phyloP scores from a whole-genome alignment of 192 early-diverging fungal species.

The Coemansia sp. region DNA sequence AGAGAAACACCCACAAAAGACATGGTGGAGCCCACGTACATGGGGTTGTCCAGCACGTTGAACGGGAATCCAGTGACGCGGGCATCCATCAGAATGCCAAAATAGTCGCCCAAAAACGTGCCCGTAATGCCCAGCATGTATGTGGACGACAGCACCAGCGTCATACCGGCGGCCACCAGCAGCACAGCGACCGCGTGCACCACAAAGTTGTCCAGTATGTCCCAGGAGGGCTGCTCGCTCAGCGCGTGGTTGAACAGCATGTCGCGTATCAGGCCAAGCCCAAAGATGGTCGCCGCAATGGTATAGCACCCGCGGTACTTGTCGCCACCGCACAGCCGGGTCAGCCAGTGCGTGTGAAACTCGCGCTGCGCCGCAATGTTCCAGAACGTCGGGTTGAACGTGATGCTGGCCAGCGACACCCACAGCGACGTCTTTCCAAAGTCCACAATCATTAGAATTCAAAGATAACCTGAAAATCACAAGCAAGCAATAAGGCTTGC shows the following conservation, averaged over 20 bases:
- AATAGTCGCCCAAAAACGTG: slow-evolving; percentile 93
- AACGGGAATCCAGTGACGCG: slow-evolving; percentile 89
- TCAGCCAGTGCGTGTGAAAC: slow-evolving; percentile 71
- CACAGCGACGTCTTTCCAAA: slow-evolving; percentile 66
- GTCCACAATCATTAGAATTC: slow-evolving; percentile 48
- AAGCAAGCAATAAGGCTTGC: too few relatives aligned
- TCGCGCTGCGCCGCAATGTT: slow-evolving; percentile 85
- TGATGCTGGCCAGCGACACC: slow-evolving; percentile 65
- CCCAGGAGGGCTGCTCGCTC: slow-evolving; percentile 61
- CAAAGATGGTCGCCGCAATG: slow-evolving; percentile 79
- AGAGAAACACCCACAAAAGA: slow-evolving; percentile 80
- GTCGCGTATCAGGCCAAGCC: slow-evolving; percentile 79
- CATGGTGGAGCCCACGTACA: slow-evolving; percentile 90
- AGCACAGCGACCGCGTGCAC: slow-evolving; percentile 53
- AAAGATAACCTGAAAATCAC: too few relatives aligned
- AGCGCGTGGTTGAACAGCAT: slow-evolving; percentile 71
- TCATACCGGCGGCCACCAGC: slow-evolving; percentile 63
- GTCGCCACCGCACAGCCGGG: slow-evolving; percentile 67
- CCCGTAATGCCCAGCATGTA: slow-evolving; percentile 84
- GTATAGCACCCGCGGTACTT: slow-evolving; percentile 71
- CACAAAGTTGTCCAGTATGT: slow-evolving; percentile 47
- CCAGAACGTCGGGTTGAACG: slow-evolving; percentile 89
- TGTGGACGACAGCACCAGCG: slow-evolving; percentile 81
- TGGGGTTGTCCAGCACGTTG: slow-evolving; percentile 89
- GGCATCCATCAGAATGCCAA: slow-evolving; percentile 86